Percentiles rank a stretch among this genome's conserved stretches.
phyloP scores from a whole-genome alignment of 2,329 filamentous ascomycete genomes.

The Nothophaeocryptopus gaeumannii region DNA sequence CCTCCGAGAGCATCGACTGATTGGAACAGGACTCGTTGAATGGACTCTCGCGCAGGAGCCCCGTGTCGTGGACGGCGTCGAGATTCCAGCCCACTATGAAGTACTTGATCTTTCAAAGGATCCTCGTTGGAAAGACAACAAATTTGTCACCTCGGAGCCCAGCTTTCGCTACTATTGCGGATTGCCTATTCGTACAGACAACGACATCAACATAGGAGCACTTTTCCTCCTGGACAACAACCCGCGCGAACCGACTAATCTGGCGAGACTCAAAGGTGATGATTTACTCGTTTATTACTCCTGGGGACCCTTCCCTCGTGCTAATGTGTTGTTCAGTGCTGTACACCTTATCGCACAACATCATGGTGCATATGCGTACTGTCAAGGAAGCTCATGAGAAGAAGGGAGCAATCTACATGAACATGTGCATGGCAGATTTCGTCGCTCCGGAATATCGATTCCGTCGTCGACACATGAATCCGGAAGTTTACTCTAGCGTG shows the following conservation, averaged over 20 bases:
- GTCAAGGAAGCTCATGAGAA: slow-evolving; percentile 36
- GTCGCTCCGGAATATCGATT: slow-evolving; percentile 22
- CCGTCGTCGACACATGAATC: slow-evolving; percentile 15
- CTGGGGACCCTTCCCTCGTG: neutral
- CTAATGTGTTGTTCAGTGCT: slow-evolving; percentile 16
- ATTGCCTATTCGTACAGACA: slow-evolving; percentile 34
- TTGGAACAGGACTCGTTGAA: too few species aligned
- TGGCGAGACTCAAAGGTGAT: slow-evolving; percentile 16
- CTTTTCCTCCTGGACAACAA: slow-evolving; percentile 59
- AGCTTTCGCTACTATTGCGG: slow-evolving; percentile 36
- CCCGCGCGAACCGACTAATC: slow-evolving; percentile 44
- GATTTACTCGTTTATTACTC: too few species aligned
- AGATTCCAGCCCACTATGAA: slow-evolving; percentile 37
- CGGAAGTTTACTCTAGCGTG: neutral
- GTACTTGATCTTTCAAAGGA: slow-evolving; percentile 33
- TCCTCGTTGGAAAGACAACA: slow-evolving; percentile 29
- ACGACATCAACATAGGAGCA: slow-evolving; percentile 51
- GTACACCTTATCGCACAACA: slow-evolving; percentile 48
- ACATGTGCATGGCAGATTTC: slow-evolving; percentile 28
- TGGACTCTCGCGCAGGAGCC: slow-evolving; percentile 31
- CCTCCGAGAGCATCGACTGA: too few species aligned
- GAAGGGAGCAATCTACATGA: slow-evolving; percentile 25
- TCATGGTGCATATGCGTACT: slow-evolving; percentile 36
- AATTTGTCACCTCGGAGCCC: slow-evolving; percentile 33
- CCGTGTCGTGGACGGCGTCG: slow-evolving; percentile 22